Base-by-base conservation (phyloP, 257 asterid species). In the Cruciata laevipes region DNA sequence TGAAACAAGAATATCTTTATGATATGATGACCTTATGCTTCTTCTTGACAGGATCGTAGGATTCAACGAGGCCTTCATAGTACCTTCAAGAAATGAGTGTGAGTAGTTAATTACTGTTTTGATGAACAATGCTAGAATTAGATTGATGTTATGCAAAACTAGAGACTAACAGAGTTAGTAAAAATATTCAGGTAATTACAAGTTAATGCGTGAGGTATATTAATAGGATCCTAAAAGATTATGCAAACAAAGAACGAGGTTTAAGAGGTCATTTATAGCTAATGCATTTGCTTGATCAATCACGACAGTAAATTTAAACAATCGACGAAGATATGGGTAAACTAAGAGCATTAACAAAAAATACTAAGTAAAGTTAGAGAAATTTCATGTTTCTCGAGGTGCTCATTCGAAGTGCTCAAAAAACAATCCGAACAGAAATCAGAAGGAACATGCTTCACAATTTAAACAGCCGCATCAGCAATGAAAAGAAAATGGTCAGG, bases 1-100 rank as follows among this genome's bases (percentile, higher is more conserved):
- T 31, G 20, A 47, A 47, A 47, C 21, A 32, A 21, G 7, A 27
- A 59, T n/a, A 62, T 16, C 40, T 71, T 24, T 33, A 9, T 11
- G 20, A 53, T 31, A 16, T 68, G 69, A 79, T 65, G 76, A 85
- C 85, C 85, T 71, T 44, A 63, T 86, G 93, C 73, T 38, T 71
- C 79, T 76, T 83, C 44, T 3, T 53, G 59, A 63, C 49, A 75
- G 65, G 81, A 78, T 80, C 81, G 74, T 80, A 86, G 27, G 83
- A 66, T 63, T 77, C 49, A 69, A 86, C 52, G 31, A 73, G 49
- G 2, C 89, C 89, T 72, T 82, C 81, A 18, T 81, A 82, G 70
- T 67, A 78, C 83, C 89, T 86, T 81, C 73, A 76, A 17, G 52
- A 33, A 17, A 31, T 66, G 30, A 67, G 56, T 1, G 63, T 59